These are phyloP conservation scores for Ascomycota sp. DNA, from an alignment of 2,329 filamentous ascomycete genomes.

Conservation along the genomic window DNA sequence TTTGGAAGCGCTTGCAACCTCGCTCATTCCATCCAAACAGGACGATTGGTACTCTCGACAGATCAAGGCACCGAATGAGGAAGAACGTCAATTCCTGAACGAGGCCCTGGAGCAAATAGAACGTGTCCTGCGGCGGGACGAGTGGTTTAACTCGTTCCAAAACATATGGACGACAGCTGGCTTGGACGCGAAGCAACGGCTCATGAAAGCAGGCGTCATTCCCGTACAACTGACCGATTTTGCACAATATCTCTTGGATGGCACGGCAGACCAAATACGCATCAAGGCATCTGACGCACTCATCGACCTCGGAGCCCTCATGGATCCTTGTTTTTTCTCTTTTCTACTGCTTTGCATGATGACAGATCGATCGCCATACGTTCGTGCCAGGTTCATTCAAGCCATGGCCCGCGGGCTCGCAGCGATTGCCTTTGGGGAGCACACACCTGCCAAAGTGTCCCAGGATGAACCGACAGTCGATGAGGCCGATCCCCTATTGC, in stretches of 20 bases:
- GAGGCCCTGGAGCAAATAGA: conserved; percentile 42
- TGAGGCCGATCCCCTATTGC: conserved; percentile 17
- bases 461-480: conserved; percentile 17
- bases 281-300: conserved; percentile 46
- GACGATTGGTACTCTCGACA: conserved; percentile 23
- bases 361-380: conserved; percentile 42
- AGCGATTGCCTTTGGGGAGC: conserved; percentile 42
- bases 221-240: conserved; percentile 32
- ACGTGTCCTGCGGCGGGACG: conserved; percentile 44
- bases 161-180: conserved; percentile 45
- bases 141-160: conserved; percentile 47
- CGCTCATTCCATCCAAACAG: conserved; percentile 29
- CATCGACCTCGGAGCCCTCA: conserved; percentile 40
- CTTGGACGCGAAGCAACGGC: conserved; percentile 35
- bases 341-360: conserved; percentile 37
- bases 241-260: conserved; percentile 43
- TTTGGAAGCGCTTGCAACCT: conserved; percentile 40
- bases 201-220: conserved; percentile 46
- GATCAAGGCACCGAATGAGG: conserved; percentile 22
- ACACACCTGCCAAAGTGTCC: conserved; percentile 18
- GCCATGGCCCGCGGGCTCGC: conserved; percentile 38
- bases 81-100: conserved; percentile 28
- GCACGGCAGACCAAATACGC: conserved; percentile 39
- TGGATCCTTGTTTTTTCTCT: conserved; percentile 31
- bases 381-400: conserved; percentile 39